Conservation (phyloP, 2,329 filamentous ascomycete species). For the Clathrospora elynae region DNA sequence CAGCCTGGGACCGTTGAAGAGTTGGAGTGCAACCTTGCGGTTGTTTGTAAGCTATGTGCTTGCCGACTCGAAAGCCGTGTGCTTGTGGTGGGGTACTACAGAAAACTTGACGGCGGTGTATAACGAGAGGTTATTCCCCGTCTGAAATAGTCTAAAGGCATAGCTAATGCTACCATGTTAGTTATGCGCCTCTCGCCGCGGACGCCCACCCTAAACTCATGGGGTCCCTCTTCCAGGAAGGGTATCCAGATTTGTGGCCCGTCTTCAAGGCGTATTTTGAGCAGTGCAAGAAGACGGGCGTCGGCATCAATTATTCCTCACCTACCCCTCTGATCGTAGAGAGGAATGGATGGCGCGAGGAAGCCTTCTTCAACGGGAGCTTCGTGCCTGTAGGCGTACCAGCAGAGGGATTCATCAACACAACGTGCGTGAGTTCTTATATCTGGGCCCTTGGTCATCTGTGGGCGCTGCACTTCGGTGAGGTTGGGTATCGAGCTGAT, state of each 20-base stretch:
- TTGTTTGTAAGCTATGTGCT: conserved; percentile 40
- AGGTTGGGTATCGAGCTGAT: too few relatives aligned
- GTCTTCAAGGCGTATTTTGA: conserved; percentile 33
- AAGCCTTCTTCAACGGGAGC: conserved; percentile 41
- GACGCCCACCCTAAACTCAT: conserved; percentile 39
- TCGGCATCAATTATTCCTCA: conserved; percentile 34
- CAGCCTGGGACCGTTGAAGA: conserved; percentile 31
- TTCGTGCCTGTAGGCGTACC: conserved; percentile 40
- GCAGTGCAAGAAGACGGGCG: conserved; percentile 26
- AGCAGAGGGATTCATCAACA: conserved; percentile 29
- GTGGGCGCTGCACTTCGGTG: too few relatives aligned
- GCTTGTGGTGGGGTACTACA: conserved; percentile 41
- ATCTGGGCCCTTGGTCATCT: not conserved
- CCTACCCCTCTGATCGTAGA: conserved; percentile 32
- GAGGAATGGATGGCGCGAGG: conserved; percentile 38
- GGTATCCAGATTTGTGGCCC: conserved; percentile 39
- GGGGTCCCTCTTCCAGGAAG: conserved; percentile 35
- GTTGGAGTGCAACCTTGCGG: conserved; percentile 37
- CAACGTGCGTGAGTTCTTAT: conserved; percentile 15
- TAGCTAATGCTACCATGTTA: too few relatives aligned
- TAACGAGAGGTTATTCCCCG: conserved; percentile 39
- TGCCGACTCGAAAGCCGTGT: conserved; percentile 40
- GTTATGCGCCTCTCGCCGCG: conserved; percentile 37
- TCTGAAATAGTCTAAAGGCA: too few relatives aligned
- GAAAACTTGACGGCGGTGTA: conserved; percentile 40